Percentiles rank a stretch among this genome's conserved stretches.
Evolutionary conservation across 169 alveolate species (phyloP).

Genomic region (Amoebophrya sp.): DNA sequence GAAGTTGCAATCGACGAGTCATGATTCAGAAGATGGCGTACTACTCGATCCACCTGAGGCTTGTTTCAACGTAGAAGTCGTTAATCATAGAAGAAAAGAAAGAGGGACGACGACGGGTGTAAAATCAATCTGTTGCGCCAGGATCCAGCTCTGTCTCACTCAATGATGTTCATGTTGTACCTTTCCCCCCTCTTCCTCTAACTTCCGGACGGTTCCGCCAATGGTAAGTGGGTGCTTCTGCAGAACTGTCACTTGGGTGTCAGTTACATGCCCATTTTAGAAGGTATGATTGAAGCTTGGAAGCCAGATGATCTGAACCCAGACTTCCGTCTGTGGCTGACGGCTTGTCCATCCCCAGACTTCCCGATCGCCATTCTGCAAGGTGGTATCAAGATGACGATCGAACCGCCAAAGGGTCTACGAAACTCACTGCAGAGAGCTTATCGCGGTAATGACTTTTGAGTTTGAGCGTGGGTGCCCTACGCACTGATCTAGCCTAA

Average conservation of each 20-base stretch:
- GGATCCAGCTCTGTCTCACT: too few relatives aligned
- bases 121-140: too few relatives aligned
- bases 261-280: conserved; percentile 83
- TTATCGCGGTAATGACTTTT: conserved; percentile 53
- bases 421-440: conserved; percentile 72
- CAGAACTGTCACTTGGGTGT: conserved; percentile 88
- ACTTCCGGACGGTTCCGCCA: conserved; percentile 64
- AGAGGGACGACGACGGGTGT: too few relatives aligned
- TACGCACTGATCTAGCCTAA: too few relatives aligned
- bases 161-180: too few relatives aligned
- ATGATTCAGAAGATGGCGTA: conserved; percentile 31
- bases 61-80: too few relatives aligned
- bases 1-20: conserved; percentile 26
- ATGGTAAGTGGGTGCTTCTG: conserved; percentile 85
- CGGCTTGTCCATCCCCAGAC: conserved; percentile 75
- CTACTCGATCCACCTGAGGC: not conserved
- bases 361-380: conserved; percentile 64
- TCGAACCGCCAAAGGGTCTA: conserved; percentile 91
- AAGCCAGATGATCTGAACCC: conserved; percentile 25
- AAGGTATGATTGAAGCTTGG: conserved; percentile 58
- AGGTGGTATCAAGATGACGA: conserved; percentile 79
- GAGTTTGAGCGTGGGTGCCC: too few relatives aligned
- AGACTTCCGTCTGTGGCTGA: conserved; percentile 77
- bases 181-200: too few relatives aligned
- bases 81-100: too few relatives aligned